phyloP scores from a whole-genome alignment of 768 basidiomycete genomes.

The Cystofilobasidium bisporidii region DNA sequence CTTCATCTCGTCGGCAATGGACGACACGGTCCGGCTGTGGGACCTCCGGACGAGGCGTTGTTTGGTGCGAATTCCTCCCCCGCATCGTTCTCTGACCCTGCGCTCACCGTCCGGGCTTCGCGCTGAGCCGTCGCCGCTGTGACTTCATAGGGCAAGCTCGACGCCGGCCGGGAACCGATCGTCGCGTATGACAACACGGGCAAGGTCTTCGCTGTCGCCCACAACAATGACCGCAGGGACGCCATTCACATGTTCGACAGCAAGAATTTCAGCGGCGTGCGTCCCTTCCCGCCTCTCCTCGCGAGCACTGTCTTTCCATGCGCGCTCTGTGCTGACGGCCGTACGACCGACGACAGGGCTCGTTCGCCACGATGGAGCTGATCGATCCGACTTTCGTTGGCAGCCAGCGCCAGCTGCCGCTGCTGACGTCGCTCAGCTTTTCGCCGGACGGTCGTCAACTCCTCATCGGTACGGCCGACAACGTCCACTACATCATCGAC shows the following conservation, averaged over 20 bases:
- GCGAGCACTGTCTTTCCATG: not conserved
- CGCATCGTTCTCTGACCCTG: not conserved
- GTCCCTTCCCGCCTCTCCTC: constrained; percentile 5
- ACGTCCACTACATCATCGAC: constrained; percentile 87
- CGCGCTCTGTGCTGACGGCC: not conserved
- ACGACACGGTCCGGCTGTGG: constrained; percentile 93
- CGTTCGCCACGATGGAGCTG: constrained; percentile 73
- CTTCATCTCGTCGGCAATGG: constrained; percentile 88
- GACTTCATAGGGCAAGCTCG: constrained; percentile 53
- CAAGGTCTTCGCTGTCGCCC: constrained; percentile 64
- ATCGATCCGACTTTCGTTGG: constrained; percentile 60
- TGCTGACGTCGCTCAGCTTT: constrained; percentile 83
- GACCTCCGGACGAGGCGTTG: constrained; percentile 73
- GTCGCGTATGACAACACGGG: constrained; percentile 76
- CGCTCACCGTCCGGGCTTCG: not conserved
- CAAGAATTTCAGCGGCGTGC: constrained; percentile 58
- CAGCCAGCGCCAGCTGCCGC: constrained; percentile 64
- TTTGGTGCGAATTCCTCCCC: too few species aligned
- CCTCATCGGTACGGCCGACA: constrained; percentile 82
- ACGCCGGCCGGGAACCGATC: constrained; percentile 63
- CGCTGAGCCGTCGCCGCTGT: not conserved
- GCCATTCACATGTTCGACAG: constrained; percentile 77
- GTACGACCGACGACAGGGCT: constrained; percentile 44
- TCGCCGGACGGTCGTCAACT: constrained; percentile 83
- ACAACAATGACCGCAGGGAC: constrained; percentile 6